Base-by-base conservation (phyloP, 768 basidiomycete species). In the Antrodiella citrinella region DNA sequence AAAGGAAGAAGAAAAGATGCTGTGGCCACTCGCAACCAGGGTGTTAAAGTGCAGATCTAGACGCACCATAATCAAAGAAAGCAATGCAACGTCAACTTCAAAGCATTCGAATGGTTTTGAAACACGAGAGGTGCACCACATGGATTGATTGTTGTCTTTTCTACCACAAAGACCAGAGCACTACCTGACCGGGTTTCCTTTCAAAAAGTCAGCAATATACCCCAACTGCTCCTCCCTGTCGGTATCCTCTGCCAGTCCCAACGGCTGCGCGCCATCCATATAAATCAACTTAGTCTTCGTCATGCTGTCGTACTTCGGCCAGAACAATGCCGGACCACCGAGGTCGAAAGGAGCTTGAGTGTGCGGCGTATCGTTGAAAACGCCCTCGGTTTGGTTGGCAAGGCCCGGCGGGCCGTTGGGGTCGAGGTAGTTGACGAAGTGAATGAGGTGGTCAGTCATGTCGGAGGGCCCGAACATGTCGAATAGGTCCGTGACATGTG, bases 371-470 rank as follows among this genome's bases (percentile, higher is more conserved):
- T 35, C 30, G 30, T 35, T 15, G 30, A 35, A 35, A 15, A 35
- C 30, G 30, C 7, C 30, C n/a, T n/a, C n/a, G 7, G 30, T 35
- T 35, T 35, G 30, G 7, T 7, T 15, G 7, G 7, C 30, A 7
- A 35, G 7, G 7, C 7, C 7, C 7, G n/a, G n/a, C n/a, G n/a
- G n/a, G n/a, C 51, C 67, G 54, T 80, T 80, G 1, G 71, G 77
- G 57, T 78, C 57, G 42, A 74, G 70, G 9, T 58, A 68, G 43
- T 55, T 61, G 10, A 63, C 69, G 52, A 76, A 77, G 43, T 70
- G 67, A 46, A 77, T 67, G 18, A 78, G 63, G 54, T 73, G 72
- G 57, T 76, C 72, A 3, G 71, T 59, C 57, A 78, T 61, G 51
- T 76, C 73, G 19, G 67, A 66, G 2, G 62, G 68, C 0, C 62